phyloP scores from a whole-genome alignment of 192 early-diverging fungal species.

The Phlyctochytrium bullatum region DNA sequence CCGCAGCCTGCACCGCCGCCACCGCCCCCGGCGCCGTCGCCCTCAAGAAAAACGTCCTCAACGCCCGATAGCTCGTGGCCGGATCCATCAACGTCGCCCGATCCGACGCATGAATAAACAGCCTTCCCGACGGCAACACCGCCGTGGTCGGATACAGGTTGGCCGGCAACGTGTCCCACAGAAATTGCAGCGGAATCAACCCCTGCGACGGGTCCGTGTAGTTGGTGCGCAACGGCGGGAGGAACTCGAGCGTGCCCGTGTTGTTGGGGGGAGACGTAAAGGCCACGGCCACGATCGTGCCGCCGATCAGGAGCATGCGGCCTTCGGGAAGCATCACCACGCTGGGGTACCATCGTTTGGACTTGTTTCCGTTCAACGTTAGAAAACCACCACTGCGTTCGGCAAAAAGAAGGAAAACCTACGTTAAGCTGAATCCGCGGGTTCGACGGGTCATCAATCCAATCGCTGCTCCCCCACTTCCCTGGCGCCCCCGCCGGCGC shows the following conservation, averaged over 20 bases:
- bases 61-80: neutral
- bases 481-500: neutral
- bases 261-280: slow-evolving; percentile 45
- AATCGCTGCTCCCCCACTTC: neutral
- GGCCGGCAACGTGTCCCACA: slow-evolving; percentile 2
- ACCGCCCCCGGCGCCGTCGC: neutral
- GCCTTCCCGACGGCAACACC: neutral
- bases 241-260: slow-evolving; percentile 45
- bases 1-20: neutral
- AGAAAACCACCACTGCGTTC: too few species aligned
- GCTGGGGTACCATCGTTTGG: slow-evolving; percentile 10
- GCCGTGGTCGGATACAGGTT: neutral
- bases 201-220: neutral
- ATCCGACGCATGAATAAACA: neutral
- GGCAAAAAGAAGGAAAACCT: neutral
- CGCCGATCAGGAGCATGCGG: slow-evolving; percentile 52
- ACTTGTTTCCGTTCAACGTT: slow-evolving; percentile 1
- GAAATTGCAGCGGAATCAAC: neutral
- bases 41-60: neutral
- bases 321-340: slow-evolving; percentile 37
- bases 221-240: slow-evolving; percentile 16
- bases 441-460: neutral
- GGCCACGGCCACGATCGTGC: slow-evolving; percentile 42
- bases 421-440: neutral
- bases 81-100: neutral